phyloP scores from a whole-genome alignment of 495 filamentous ascomycete species.

The Chaetomium fimeti region DNA sequence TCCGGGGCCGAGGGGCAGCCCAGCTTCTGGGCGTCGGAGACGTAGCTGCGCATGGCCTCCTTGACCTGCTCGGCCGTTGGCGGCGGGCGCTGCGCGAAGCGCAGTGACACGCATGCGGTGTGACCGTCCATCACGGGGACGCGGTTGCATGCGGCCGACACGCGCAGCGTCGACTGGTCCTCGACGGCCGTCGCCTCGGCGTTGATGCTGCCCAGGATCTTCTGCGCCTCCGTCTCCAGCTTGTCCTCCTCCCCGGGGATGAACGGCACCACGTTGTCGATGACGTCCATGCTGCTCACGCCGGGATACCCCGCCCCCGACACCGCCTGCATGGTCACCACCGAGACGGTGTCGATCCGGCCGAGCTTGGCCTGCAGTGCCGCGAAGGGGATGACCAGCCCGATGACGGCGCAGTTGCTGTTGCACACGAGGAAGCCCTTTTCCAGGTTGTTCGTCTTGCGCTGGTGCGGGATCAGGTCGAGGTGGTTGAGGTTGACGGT shows the following conservation, averaged over 20 bases:
- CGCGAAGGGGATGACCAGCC: conserved; percentile 84
- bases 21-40: conserved; percentile 69
- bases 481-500: conserved; percentile 81
- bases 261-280: conserved; percentile 84
- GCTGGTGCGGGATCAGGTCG: conserved; percentile 73
- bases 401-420: conserved; percentile 88
- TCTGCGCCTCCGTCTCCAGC: conserved; percentile 78
- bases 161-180: conserved; percentile 59
- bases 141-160: conserved; percentile 79
- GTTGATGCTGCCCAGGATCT: conserved; percentile 75
- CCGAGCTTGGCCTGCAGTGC: conserved; percentile 77
- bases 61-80: conserved; percentile 65
- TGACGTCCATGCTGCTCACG: conserved; percentile 67
- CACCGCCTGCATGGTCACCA: conserved; percentile 85
- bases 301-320: conserved; percentile 88
- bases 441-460: conserved; percentile 60
- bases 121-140: conserved; percentile 84
- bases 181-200: conserved; percentile 62
- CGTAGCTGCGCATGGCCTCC: conserved; percentile 67
- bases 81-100: conserved; percentile 59
- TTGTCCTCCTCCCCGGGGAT: conserved; percentile 90
- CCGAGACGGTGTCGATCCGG: conserved; percentile 67
- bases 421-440: conserved; percentile 86
- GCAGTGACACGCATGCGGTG: conserved; percentile 75
- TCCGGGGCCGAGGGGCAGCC: conserved; percentile 75